Evolutionary conservation across 768 basidiomycete genomes (phyloP).

Genomic region (Lactarius akahatsu): DNA sequence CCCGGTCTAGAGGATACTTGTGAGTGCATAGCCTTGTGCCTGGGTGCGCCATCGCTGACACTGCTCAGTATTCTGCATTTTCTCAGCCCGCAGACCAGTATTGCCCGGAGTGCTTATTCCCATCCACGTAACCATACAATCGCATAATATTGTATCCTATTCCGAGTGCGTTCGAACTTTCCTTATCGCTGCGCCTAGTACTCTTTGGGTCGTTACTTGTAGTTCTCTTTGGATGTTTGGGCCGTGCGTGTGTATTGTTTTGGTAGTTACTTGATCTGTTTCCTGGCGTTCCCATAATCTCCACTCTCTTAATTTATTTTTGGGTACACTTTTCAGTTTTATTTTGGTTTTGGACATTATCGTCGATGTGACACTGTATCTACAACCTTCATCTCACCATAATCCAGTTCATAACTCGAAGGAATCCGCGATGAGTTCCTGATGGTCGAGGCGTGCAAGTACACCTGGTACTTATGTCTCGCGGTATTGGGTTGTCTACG

Average conservation of each 20-base stretch:
- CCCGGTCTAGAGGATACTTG: background rate
- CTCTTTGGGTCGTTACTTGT: no score
- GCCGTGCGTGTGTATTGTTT: background rate
- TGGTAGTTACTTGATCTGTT: background rate
- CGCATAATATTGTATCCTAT: background rate
- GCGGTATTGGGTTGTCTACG: background rate
- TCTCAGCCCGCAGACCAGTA: background rate
- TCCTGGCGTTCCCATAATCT: background rate
- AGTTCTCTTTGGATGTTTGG: background rate
- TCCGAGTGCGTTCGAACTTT: background rate
- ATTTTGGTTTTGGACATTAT: background rate
- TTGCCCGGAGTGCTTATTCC: background rate
- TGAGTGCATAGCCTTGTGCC: constrained; percentile 1
- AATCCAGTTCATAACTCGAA: background rate
- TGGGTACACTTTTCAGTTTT: background rate
- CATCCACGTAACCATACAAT: background rate
- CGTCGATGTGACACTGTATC: background rate
- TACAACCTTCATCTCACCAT: background rate
- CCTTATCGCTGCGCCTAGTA: background rate
- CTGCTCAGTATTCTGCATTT: background rate
- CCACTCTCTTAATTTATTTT: background rate
- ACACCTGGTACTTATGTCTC: background rate
- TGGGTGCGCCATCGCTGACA: constrained; percentile 1
- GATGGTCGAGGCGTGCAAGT: background rate
- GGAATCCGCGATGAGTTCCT: background rate